phyloP scores from a whole-genome alignment of 2,329 filamentous ascomycete species.

The Aureobasidium mangrovei region DNA sequence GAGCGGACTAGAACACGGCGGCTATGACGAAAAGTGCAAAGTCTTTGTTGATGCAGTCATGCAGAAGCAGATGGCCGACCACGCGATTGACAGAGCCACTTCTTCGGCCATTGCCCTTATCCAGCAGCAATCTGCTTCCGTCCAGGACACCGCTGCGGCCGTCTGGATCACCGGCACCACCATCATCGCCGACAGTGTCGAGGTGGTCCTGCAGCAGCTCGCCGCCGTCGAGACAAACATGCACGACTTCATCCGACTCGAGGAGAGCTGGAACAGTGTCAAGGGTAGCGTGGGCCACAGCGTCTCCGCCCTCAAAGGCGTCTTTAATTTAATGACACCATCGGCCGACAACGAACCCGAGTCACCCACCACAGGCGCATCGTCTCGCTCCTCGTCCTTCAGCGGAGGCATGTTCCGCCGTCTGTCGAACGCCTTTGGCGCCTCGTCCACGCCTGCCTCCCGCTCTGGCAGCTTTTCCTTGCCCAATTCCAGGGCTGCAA shows the following conservation, averaged over 20 bases:
- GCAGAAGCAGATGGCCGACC: slow-evolving; percentile 37
- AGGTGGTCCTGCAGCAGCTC: slow-evolving; percentile 34
- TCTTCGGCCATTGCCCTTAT: slow-evolving; percentile 38
- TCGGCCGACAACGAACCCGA: slow-evolving; percentile 4
- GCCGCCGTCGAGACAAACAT: slow-evolving; percentile 32
- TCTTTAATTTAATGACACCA: slow-evolving; percentile 37
- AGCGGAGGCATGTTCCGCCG: slow-evolving; percentile 25
- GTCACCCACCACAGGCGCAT: slow-evolving; percentile 15
- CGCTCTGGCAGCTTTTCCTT: slow-evolving; percentile 19
- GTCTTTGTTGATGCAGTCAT: slow-evolving; percentile 37
- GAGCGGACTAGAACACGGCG: slow-evolving; percentile 19
- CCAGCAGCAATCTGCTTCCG: slow-evolving; percentile 31
- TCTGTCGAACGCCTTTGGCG: slow-evolving; percentile 26
- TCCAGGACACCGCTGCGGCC: slow-evolving; percentile 35
- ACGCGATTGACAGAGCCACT: slow-evolving; percentile 39
- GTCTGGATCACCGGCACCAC: slow-evolving; percentile 38
- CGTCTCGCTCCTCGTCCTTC: slow-evolving; percentile 22
- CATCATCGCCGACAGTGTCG: slow-evolving; percentile 37
- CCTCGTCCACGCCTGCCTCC: slow-evolving; percentile 12
- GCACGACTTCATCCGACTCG: slow-evolving; percentile 38
- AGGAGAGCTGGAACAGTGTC: slow-evolving; percentile 36
- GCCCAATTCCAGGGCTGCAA: background rate
- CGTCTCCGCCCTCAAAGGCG: slow-evolving; percentile 35
- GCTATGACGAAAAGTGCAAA: slow-evolving; percentile 24
- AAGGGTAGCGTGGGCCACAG: slow-evolving; percentile 34